Evolutionary conservation across 2,329 filamentous ascomycete genomes (phyloP).

Genomic region (Colletotrichum scovillei): DNA sequence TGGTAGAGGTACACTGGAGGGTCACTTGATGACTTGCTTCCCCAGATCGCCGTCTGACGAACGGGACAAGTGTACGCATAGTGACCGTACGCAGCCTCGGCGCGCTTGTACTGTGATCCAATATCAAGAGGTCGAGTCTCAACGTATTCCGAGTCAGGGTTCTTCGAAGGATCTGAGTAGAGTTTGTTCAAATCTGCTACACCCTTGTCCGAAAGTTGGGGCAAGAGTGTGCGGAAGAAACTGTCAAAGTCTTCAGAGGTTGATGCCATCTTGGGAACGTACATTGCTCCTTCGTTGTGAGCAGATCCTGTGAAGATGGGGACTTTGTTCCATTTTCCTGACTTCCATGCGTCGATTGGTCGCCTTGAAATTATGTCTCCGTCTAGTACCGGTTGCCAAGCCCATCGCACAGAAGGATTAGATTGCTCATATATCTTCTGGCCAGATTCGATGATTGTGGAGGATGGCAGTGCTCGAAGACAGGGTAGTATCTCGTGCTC

Average conservation of each 20-base stretch:
- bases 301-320: conserved; percentile 44
- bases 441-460: conserved; percentile 41
- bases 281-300: conserved; percentile 45
- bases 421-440: conserved; percentile 43
- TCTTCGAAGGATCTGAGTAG: conserved; percentile 47
- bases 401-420: conserved; percentile 45
- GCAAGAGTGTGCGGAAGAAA: conserved; percentile 44
- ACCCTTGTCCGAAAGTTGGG: conserved; percentile 43
- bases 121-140: conserved; percentile 42
- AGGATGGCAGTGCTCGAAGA: conserved; percentile 39
- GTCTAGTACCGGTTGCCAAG: conserved; percentile 47
- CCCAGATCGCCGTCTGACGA: conserved; percentile 56
- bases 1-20: conserved; percentile 44
- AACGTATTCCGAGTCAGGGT: conserved; percentile 47
- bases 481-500: conserved; percentile 41
- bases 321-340: conserved; percentile 45
- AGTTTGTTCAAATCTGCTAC: conserved; percentile 42
- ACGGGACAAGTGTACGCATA: conserved; percentile 66
- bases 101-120: conserved; percentile 63
- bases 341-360: conserved; percentile 45
- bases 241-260: conserved; percentile 37
- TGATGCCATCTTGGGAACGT: conserved; percentile 38
- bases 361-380: conserved; percentile 43
- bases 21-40: conserved; percentile 16
- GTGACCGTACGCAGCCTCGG: conserved; percentile 65